Conservation (phyloP, 2,329 filamentous ascomycete genomes). For the Alternaria burnsii region DNA sequence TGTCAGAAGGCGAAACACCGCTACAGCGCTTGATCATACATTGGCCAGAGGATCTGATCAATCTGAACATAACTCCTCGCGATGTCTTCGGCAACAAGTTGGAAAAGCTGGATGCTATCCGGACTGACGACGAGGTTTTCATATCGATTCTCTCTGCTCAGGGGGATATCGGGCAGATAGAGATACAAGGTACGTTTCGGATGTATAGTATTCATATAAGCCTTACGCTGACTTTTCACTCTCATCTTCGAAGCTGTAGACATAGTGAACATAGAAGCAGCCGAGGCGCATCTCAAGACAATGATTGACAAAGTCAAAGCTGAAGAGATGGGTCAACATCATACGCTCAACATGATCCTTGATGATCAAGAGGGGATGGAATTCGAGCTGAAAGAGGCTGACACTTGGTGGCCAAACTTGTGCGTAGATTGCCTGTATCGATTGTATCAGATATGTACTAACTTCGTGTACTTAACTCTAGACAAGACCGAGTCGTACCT, state of each 20-base stretch:
- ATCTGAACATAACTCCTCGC: constrained; percentile 27
- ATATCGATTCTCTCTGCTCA: constrained; percentile 28
- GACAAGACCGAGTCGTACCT: constrained; percentile 30
- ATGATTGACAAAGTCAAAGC: constrained; percentile 31
- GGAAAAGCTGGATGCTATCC: constrained; percentile 38
- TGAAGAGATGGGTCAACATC: constrained; percentile 18
- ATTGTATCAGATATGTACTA: not conserved
- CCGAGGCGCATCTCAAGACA: constrained; percentile 30
- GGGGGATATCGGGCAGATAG: constrained; percentile 22
- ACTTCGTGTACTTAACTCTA: not conserved
- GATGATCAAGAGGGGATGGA: constrained; percentile 37
- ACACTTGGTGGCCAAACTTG: constrained; percentile 39
- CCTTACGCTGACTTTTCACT: not conserved
- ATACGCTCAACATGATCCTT: constrained; percentile 34
- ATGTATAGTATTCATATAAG: not conserved
- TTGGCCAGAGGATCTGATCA: constrained; percentile 37
- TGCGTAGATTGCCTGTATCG: not conserved
- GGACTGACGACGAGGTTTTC: constrained; percentile 39
- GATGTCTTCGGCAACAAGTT: constrained; percentile 41
- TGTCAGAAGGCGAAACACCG: constrained; percentile 9
- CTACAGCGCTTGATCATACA: constrained; percentile 8
- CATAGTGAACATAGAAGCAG: constrained; percentile 23
- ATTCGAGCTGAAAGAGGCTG: constrained; percentile 27
- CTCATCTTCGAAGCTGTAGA: constrained; percentile 16
- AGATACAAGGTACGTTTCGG: constrained; percentile 22